phyloP scores from a whole-genome alignment of 176 grass and related monocot genomes.

The Tillandsia leiboldiana region DNA sequence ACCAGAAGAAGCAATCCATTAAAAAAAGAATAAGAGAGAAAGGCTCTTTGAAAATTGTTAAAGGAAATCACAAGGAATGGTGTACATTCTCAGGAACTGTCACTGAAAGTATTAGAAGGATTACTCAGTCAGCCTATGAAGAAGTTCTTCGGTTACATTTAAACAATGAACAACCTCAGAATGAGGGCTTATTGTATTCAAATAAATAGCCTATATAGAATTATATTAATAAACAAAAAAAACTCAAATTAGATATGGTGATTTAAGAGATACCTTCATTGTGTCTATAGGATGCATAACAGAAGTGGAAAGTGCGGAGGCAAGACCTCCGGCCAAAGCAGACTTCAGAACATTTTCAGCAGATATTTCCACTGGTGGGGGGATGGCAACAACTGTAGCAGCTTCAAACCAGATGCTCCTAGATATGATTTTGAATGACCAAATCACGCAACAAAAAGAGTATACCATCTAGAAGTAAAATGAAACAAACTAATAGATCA shows the following conservation, averaged over 20 bases:
- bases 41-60: too few relatives aligned
- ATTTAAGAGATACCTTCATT: conserved; percentile 60
- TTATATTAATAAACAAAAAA: not conserved
- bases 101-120: too few relatives aligned
- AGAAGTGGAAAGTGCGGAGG: conserved; percentile 85
- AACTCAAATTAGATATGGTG: conserved; percentile 8
- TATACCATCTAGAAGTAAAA: not conserved
- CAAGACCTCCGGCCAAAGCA: conserved; percentile 95
- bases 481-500: not conserved
- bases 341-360: conserved; percentile 79
- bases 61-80: too few relatives aligned
- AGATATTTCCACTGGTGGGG: conserved; percentile 85
- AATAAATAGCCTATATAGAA: too few relatives aligned
- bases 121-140: too few relatives aligned
- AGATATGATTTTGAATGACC: conserved; percentile 21
- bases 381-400: conserved; percentile 74
- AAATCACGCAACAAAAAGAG: not conserved
- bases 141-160: too few relatives aligned
- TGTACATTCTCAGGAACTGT: too few relatives aligned
- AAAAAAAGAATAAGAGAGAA: too few relatives aligned
- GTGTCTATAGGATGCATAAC: conserved; percentile 90
- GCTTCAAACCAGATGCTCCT: conserved; percentile 99
- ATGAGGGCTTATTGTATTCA: too few relatives aligned
- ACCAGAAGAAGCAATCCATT: too few relatives aligned
- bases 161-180: too few relatives aligned